Conservation (phyloP, 306 rosid genomes). For the Macrotyloma uniflorum region DNA sequence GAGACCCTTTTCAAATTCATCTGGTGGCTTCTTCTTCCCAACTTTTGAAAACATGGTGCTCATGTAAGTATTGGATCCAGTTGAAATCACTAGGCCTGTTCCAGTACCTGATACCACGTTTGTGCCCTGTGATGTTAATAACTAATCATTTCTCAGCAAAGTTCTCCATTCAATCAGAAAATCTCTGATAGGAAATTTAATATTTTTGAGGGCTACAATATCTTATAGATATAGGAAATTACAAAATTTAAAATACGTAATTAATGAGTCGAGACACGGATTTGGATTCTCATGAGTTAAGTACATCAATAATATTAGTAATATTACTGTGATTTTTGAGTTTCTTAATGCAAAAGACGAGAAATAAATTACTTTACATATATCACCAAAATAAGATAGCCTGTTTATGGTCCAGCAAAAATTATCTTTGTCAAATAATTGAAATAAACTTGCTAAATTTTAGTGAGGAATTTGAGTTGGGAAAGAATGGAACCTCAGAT, state of each 20-base stretch:
- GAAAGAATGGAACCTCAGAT: background rate
- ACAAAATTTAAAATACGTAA: background rate
- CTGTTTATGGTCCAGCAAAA: background rate
- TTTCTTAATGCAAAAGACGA: background rate
- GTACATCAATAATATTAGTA: background rate
- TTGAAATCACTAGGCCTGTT: slow-evolving; percentile 74
- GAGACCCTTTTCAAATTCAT: slow-evolving; percentile 77
- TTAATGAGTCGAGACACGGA: background rate
- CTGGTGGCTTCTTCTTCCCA: slow-evolving; percentile 73
- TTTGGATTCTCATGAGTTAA: slow-evolving; percentile 14
- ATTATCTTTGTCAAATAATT: background rate
- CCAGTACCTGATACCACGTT: slow-evolving; percentile 83
- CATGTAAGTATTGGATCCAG: slow-evolving; percentile 84
- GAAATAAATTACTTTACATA: background rate
- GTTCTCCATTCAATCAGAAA: background rate
- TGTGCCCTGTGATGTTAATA: slow-evolving; percentile 67
- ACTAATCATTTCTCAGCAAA: slow-evolving; percentile 18
- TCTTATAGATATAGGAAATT: background rate
- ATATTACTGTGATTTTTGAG: slow-evolving; percentile 5
- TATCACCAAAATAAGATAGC: background rate
- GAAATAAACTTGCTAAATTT: too few species aligned
- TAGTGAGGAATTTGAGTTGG: background rate
- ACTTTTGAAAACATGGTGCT: slow-evolving; percentile 81
- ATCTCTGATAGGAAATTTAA: background rate
- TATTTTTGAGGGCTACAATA: background rate